Conservation (phyloP, 2,329 filamentous ascomycete species). For the Leptographium wingfieldii region DNA sequence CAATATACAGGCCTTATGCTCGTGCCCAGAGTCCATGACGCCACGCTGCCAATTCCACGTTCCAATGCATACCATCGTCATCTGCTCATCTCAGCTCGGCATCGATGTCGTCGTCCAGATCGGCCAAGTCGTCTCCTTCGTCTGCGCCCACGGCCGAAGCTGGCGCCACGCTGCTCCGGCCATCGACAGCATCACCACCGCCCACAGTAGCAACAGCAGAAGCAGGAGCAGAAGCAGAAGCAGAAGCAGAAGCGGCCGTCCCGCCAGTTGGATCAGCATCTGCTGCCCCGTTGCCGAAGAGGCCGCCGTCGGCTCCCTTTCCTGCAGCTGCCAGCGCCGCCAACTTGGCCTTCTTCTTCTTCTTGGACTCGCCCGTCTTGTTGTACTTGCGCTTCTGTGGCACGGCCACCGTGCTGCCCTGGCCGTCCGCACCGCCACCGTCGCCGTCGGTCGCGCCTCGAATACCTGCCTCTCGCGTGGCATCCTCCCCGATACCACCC, state of each 20-base stretch:
- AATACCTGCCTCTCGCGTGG: slow-evolving; percentile 2
- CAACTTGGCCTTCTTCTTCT: slow-evolving; percentile 13
- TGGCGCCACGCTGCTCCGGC: background rate
- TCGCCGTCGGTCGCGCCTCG: slow-evolving; percentile 4
- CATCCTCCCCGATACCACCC: slow-evolving; percentile 5
- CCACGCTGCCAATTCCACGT: background rate
- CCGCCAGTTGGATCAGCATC: background rate
- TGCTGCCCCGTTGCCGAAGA: background rate
- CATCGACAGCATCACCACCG: background rate
- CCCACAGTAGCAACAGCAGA: too few relatives aligned
- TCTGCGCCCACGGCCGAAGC: background rate
- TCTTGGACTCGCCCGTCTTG: slow-evolving; percentile 9
- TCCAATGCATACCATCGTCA: background rate
- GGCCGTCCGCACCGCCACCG: slow-evolving; percentile 3
- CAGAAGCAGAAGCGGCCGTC: too few relatives aligned
- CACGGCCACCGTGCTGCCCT: slow-evolving; percentile 5
- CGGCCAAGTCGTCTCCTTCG: slow-evolving; percentile 12
- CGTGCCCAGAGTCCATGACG: background rate
- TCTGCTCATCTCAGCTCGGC: slow-evolving; percentile 6
- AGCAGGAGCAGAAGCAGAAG: too few relatives aligned
- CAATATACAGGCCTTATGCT: background rate
- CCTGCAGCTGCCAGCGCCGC: background rate
- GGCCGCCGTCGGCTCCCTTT: background rate
- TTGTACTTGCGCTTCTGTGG: slow-evolving; percentile 3
- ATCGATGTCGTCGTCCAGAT: slow-evolving; percentile 9